phyloP scores from a whole-genome alignment of 1,139 yeast genomes.

The Scheffersomyces cryptocercus region DNA sequence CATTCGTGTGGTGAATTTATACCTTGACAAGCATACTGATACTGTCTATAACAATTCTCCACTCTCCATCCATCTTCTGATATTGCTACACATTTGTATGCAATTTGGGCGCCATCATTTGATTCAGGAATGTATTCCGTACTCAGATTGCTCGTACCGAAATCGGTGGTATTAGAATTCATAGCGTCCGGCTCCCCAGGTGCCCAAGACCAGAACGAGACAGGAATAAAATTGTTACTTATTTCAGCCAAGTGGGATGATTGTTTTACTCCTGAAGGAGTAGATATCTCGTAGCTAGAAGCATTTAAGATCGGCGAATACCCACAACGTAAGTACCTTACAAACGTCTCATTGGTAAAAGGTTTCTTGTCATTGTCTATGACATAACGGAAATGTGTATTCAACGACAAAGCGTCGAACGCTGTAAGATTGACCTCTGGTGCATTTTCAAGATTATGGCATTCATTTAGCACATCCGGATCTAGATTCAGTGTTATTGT shows the following conservation, averaged over 20 bases:
- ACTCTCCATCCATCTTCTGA: conserved; percentile 54
- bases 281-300: conserved; percentile 21
- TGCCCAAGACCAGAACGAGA: conserved; percentile 72
- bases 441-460: neutral
- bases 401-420: conserved; percentile 11
- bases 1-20: conserved; percentile 44
- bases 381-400: conserved; percentile 40
- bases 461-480: conserved; percentile 16
- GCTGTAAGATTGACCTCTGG: conserved; percentile 8
- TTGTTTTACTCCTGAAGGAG: conserved; percentile 7
- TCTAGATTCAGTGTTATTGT: conserved; percentile 4
- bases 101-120: conserved; percentile 27
- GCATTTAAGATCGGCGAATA: conserved; percentile 58
- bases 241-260: conserved; percentile 8
- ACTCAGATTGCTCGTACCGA: neutral
- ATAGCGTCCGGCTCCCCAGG: conserved; percentile 48
- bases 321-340: conserved; percentile 52
- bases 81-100: conserved; percentile 64
- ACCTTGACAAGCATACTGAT: conserved; percentile 59
- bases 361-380: conserved; percentile 29
- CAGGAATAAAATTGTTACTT: conserved; percentile 26
- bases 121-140: conserved; percentile 5
- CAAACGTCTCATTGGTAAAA: conserved; percentile 34
- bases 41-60: conserved; percentile 60
- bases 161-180: conserved; percentile 4